These are phyloP conservation scores for Trametes elegans DNA, from an alignment of 768 basidiomycete genomes.

Conservation along the genomic window DNA sequence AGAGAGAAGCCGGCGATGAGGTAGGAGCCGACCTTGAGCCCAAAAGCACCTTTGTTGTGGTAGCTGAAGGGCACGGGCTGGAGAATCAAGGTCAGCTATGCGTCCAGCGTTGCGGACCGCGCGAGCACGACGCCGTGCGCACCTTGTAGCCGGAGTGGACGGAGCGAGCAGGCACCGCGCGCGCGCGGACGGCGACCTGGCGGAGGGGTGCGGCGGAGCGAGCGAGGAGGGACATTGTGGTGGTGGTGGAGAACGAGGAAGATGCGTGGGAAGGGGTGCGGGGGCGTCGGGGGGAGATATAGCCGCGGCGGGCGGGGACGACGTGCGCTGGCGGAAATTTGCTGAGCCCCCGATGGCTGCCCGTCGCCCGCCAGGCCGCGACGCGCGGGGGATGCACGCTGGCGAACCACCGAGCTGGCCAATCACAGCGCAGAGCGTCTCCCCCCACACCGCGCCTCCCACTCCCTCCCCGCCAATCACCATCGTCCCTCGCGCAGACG, in stretches of 20 bases:
- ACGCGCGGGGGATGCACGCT: not conserved
- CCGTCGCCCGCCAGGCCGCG: not conserved
- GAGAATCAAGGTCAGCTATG: not conserved
- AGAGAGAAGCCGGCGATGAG: conserved; percentile 60
- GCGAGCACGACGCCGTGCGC: not conserved
- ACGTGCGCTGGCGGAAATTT: not conserved
- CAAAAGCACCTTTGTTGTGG: conserved; percentile 32
- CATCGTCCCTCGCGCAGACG: no score
- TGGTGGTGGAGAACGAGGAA: not conserved
- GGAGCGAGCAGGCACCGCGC: conserved; percentile 20
- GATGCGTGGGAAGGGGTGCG: no score
- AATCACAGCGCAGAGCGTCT: conserved; percentile 15
- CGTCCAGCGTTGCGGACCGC: conserved; percentile 3
- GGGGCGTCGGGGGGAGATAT: conserved; percentile 27
- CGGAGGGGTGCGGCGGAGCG: conserved; percentile 27
- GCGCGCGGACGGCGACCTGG: conserved; percentile 26
- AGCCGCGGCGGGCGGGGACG: not conserved
- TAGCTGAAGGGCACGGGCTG: conserved; percentile 37
- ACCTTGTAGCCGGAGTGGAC: conserved; percentile 26
- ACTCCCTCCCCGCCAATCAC: not conserved
- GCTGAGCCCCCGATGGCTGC: not conserved
- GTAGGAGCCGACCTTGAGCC: conserved; percentile 44
- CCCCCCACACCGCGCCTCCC: not conserved
- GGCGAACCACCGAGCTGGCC: conserved; percentile 4
- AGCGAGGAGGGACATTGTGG: conserved; percentile 25